Conservation (phyloP, 116 monocot species). For the Thalassia testudinum region DNA sequence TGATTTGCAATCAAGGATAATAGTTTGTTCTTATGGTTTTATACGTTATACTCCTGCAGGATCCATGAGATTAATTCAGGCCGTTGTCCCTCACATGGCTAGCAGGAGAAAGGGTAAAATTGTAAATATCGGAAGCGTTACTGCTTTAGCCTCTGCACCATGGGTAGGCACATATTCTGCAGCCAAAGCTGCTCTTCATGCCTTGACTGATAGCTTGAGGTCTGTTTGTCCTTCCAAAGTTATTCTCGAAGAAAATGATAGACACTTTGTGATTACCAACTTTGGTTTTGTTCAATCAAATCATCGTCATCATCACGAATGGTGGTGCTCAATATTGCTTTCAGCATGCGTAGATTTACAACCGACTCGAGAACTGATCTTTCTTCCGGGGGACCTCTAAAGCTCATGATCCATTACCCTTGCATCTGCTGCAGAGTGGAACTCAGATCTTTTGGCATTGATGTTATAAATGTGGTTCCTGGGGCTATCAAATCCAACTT, state of each 20-base stretch:
- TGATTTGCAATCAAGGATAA: too few species aligned
- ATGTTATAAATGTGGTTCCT: conserved; percentile 60
- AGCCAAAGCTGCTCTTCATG: conserved; percentile 81
- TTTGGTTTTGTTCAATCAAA: too few species aligned
- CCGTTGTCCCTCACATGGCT: conserved; percentile 75
- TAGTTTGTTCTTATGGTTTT: too few species aligned
- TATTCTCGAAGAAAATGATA: too few species aligned
- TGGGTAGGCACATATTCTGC: conserved; percentile 85
- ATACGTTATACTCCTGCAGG: conserved; percentile 20
- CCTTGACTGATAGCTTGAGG: conserved; percentile 75
- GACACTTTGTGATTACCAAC: too few species aligned
- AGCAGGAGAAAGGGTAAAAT: conserved; percentile 62
- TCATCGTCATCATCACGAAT: too few species aligned
- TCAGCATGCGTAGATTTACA: neutral
- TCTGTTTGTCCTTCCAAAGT: conserved; percentile 6
- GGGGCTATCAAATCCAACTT: conserved; percentile 79
- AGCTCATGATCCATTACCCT: neutral
- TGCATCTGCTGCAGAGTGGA: conserved; percentile 36
- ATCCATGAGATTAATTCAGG: conserved; percentile 63
- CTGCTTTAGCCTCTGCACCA: conserved; percentile 81
- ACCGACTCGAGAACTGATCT: too few species aligned
- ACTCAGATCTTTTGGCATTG: conserved; percentile 46
- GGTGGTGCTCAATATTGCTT: neutral
- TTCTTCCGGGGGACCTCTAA: neutral
- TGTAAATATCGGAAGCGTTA: conserved; percentile 81